Evolutionary conservation across 495 filamentous ascomycete genomes (phyloP), one percentile per base, ranked within the genome.

Genomic region (Physcia stellaris): DNA sequence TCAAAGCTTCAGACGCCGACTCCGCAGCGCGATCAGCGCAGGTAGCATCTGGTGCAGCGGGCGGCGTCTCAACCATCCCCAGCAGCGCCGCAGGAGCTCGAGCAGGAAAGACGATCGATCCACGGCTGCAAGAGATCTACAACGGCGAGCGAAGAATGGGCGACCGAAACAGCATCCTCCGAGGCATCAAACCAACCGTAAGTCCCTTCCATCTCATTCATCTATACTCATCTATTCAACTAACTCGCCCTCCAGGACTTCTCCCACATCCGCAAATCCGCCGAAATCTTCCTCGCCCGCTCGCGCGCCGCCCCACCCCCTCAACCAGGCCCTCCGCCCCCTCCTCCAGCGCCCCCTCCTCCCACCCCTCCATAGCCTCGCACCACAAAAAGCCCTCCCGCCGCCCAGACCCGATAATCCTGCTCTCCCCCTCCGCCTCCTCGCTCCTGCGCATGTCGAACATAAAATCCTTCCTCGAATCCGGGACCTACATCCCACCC

Each of bases 401-500:
- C 11, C 76, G 84, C 24, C 74, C 75, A 35, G 86, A 98, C 53
- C 92, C 92, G 16, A 99, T 99, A 60, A 94, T 99, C 62, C 75
- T 99, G 11, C 79, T 99, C 50, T 96, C 92, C 2, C 90, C 92
- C n/a, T 95, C 87, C 21, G 92, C 92, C 23, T 94, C 86, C 16
- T 88, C 88, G 6, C 80, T 96, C 33, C 83, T 99, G n/a, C 82
- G 85, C 58, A 86, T 95, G 79, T 78, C 83, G 17, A 99, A 99
- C 59, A 85, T 93, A 61, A 92, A 93, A 46, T 75, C 83, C 29
- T 99, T 99, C 71, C 84, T 99, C 43, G 77, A 88, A 57, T 69
- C 72, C 39, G 86, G 88, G 37, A 57, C 77, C 29, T 99, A 86
- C 61, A 67, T 81, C 2, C 81, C 86, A 2, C 71, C 85, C 1